Evolutionary conservation across 257 asterid genomes (phyloP).

Genomic region (Solanum clarkiae): DNA sequence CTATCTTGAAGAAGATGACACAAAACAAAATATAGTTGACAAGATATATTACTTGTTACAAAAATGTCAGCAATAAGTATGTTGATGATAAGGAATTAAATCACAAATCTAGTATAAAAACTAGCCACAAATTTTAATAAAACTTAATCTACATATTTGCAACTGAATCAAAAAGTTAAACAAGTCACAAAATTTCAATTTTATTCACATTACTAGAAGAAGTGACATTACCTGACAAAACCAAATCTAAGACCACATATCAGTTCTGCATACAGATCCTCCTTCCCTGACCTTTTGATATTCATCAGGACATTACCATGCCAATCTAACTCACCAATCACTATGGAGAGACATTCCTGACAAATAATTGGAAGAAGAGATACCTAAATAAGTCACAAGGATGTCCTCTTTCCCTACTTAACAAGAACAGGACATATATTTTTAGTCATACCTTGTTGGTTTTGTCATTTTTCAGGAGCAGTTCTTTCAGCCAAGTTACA

Average conservation of each 20-base stretch:
- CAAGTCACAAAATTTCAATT: background rate
- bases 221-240: conserved; percentile 43
- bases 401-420: background rate
- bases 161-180: background rate
- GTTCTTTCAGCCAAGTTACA: conserved; percentile 85
- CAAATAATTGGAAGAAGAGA: conserved; percentile 1
- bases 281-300: conserved; percentile 83
- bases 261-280: conserved; percentile 63
- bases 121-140: background rate
- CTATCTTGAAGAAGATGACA: background rate
- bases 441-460: conserved; percentile 49
- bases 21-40: background rate
- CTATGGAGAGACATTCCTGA: conserved; percentile 52
- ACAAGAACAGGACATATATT: background rate
- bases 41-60: background rate
- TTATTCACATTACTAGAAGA: background rate
- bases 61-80: background rate
- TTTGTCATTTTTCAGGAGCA: conserved; percentile 29
- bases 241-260: conserved; percentile 64
- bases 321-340: conserved; percentile 44
- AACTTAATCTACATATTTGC: background rate
- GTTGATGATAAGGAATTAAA: background rate
- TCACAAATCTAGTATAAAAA: background rate
- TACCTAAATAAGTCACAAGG: background rate
- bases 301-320: conserved; percentile 42